Evolutionary conservation across 495 filamentous ascomycete species (phyloP).

Genomic region (Chaetomium cochliodes): DNA sequence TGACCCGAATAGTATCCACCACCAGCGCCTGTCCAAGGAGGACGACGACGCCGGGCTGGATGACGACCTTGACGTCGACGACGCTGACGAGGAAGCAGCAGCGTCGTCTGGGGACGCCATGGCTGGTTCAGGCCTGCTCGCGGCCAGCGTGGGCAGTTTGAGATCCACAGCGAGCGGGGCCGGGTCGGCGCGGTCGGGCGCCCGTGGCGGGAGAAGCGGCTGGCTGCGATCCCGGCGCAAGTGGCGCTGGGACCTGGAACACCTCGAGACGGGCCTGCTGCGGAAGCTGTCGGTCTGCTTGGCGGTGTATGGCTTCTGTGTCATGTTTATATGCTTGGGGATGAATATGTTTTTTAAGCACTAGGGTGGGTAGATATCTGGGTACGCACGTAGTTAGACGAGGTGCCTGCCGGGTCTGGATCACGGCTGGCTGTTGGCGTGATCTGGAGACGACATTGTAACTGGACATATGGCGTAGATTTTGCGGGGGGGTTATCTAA

Average conservation of each 20-base stretch:
- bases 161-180: conserved; percentile 43
- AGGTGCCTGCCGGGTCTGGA: neutral
- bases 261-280: conserved; percentile 55
- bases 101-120: conserved; percentile 31
- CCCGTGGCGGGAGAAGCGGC: conserved; percentile 18
- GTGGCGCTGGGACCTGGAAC: conserved; percentile 53
- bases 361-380: neutral
- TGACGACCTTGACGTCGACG: conserved; percentile 47
- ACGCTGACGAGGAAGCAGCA: conserved; percentile 33
- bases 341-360: conserved; percentile 59
- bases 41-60: conserved; percentile 66
- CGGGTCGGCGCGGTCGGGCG: conserved; percentile 18
- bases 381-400: neutral
- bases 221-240: conserved; percentile 34
- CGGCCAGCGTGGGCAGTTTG: conserved; percentile 44
- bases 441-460: neutral
- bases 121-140: conserved; percentile 44
- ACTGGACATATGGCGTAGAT: neutral
- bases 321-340: conserved; percentile 85
- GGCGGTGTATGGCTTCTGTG: conserved; percentile 75
- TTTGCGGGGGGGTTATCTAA: too few species aligned
- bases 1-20: conserved; percentile 75
- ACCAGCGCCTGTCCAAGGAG: conserved; percentile 82
- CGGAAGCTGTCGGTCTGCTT: conserved; percentile 71
- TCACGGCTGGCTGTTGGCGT: too few species aligned